These are phyloP conservation scores for Rhizopogon vinicolor DNA, from an alignment of 768 basidiomycete genomes.

Conservation along the genomic window DNA sequence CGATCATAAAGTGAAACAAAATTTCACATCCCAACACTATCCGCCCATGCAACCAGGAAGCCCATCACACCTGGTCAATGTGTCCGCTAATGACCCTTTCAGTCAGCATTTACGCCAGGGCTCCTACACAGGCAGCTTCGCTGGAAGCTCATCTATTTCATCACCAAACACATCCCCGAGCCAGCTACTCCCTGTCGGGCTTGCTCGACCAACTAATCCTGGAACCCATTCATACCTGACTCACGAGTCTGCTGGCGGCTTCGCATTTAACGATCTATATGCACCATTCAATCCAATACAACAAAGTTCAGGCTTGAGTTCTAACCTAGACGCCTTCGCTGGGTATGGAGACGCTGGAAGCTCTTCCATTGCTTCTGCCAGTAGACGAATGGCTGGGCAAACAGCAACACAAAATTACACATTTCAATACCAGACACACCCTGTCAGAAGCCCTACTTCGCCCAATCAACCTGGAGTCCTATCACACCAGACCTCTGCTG, in stretches of 20 bases:
- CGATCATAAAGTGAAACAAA: slow-evolving; percentile 10
- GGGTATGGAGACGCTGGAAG: slow-evolving; percentile 14
- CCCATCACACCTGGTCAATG: background rate
- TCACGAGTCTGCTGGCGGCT: slow-evolving; percentile 1
- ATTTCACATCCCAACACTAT: background rate
- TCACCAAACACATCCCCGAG: slow-evolving; percentile 27
- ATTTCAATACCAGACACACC: slow-evolving; percentile 23
- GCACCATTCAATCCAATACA: background rate
- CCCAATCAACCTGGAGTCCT: slow-evolving; percentile 3
- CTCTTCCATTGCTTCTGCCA: slow-evolving; percentile 30
- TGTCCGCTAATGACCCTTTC: background rate
- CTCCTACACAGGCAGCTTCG: slow-evolving; percentile 17
- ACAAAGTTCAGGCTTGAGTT: slow-evolving; percentile 11
- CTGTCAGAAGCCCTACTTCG: slow-evolving; percentile 8
- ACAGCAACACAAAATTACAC: slow-evolving; percentile 24
- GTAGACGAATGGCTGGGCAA: slow-evolving; percentile 18
- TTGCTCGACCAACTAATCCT: slow-evolving; percentile 8
- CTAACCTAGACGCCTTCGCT: slow-evolving; percentile 13
- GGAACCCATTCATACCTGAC: background rate
- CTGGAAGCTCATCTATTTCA: slow-evolving; percentile 22
- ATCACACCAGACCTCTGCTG: background rate
- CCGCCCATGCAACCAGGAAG: slow-evolving; percentile 6
- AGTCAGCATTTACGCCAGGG: slow-evolving; percentile 11
- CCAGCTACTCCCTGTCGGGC: slow-evolving; percentile 14
- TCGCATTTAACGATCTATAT: background rate